Percentiles rank a stretch among this genome's conserved stretches.
Evolutionary conservation across 305 asterid genomes (phyloP).

Genomic region (Rubia balearica): DNA sequence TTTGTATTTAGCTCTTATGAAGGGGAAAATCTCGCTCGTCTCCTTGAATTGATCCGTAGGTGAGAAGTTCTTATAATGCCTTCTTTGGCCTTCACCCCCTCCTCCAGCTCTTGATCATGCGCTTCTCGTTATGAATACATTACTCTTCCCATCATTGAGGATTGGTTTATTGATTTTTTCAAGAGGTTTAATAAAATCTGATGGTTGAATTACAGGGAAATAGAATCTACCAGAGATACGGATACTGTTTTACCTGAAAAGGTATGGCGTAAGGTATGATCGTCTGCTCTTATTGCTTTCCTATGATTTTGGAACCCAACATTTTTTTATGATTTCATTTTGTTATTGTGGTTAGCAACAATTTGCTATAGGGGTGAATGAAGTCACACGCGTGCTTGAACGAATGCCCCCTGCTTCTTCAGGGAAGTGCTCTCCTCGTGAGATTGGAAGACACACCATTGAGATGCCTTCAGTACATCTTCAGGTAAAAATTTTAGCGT

Average conservation of each 20-base stretch:
- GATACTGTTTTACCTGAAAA: constrained; percentile 49
- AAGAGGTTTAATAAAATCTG: neutral
- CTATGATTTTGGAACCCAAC: neutral
- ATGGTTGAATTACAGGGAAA: constrained; percentile 36
- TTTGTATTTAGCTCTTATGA: constrained; percentile 41
- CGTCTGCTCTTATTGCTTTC: neutral
- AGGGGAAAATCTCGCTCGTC: constrained; percentile 51
- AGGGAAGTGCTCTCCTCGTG: constrained; percentile 12
- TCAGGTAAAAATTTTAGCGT: constrained; percentile 41
- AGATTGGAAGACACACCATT: constrained; percentile 10
- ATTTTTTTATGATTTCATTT: constrained; percentile 2
- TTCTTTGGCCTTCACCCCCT: neutral
- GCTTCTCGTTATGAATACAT: neutral
- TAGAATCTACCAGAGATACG: constrained; percentile 41
- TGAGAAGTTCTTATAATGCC: constrained; percentile 11
- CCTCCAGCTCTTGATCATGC: neutral
- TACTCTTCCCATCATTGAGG: neutral
- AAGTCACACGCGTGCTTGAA: constrained; percentile 79
- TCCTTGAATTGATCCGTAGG: constrained; percentile 52
- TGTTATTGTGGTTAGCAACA: constrained; percentile 41
- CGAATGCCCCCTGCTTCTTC: constrained; percentile 43
- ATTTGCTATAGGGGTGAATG: constrained; percentile 82
- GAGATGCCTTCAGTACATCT: constrained; percentile 33
- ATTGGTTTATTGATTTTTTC: neutral
- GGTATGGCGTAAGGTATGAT: constrained; percentile 65